Evolutionary conservation across 768 basidiomycete genomes (phyloP), one percentile per base, ranked within the genome.

Genomic region (Obba rivulosa): DNA sequence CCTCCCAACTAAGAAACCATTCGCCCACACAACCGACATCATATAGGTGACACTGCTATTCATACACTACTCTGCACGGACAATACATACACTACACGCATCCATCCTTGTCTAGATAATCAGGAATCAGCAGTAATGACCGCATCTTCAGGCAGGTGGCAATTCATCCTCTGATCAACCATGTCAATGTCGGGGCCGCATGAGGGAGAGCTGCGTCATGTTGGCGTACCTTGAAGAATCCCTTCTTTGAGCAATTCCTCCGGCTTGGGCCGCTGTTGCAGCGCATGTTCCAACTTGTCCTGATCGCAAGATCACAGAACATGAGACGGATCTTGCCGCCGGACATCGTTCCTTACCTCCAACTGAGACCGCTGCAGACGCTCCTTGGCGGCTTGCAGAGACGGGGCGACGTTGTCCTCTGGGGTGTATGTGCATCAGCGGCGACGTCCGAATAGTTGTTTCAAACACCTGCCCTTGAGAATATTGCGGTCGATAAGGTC

Each of bases 401-500:
- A 71, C 9, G 84, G 79, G 17, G 82, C 74, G 43, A 85, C 73
- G 24, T 74, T 80, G 57, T 81, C 79, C 50, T 83, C 84, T 87
- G 54, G 1, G 37, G 28, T 8, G 11, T 11, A 17, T 14, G 50
- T 3, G 36, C 36, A 17, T 43, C 11, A 18, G 34, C 8, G 16
- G 5, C n/a, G 39, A 18, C 16, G 20, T 22, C n/a, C 24, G 31
- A 14, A 21, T 21, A 31, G 13, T 31, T 5, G 13, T 16, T 25
- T 22, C 34, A 8, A 21, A 40, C 17, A 57, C 66, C 49, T 43
- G 76, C 82, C 81, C 65, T 86, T 85, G 50, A 87, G 73, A 52
- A 87, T 85, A 61, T 83, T 84, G 53, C 80, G 76, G 28, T 82
- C 79, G 51, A 85, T 71, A 38, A 87, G 70, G 38, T 83, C 77